These are phyloP conservation scores for Aspergillus leporis DNA, from an alignment of 495 filamentous ascomycete genomes.

Conservation along the genomic window DNA sequence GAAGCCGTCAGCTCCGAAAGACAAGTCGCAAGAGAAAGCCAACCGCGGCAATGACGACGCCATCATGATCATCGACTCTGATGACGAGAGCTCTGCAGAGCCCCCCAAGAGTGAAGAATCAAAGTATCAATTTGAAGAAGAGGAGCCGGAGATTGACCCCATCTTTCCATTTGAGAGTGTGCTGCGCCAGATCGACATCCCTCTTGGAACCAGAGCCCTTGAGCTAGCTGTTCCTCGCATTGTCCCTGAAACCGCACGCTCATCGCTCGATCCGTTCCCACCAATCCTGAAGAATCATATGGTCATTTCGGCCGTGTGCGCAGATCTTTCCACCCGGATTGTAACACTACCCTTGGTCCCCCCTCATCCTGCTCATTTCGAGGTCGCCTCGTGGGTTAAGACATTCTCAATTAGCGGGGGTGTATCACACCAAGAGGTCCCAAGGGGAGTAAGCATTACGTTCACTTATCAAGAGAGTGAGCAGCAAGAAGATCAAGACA, in stretches of 20 bases:
- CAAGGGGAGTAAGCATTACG: slow-evolving; percentile 66
- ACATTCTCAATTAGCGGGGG: slow-evolving; percentile 52
- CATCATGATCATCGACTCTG: slow-evolving; percentile 78
- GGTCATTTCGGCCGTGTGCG: slow-evolving; percentile 69
- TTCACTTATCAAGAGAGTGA: slow-evolving; percentile 52
- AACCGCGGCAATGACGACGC: slow-evolving; percentile 52
- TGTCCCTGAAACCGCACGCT: slow-evolving; percentile 44
- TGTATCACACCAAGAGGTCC: slow-evolving; percentile 58
- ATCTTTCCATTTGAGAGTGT: slow-evolving; percentile 55
- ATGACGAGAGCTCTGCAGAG: slow-evolving; percentile 63
- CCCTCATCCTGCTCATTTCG: slow-evolving; percentile 57
- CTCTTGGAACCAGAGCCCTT: slow-evolving; percentile 61
- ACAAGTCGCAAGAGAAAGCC: slow-evolving; percentile 30
- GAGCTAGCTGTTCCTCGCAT: slow-evolving; percentile 61
- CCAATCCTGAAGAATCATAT: slow-evolving; percentile 62
- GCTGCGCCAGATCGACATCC: slow-evolving; percentile 66
- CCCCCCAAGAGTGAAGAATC: slow-evolving; percentile 31
- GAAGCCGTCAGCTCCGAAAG: slow-evolving; percentile 23
- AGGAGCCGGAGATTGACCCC: slow-evolving; percentile 61
- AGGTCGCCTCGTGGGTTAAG: slow-evolving; percentile 55
- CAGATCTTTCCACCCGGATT: slow-evolving; percentile 66
- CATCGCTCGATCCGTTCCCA: slow-evolving; percentile 57
- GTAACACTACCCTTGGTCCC: slow-evolving; percentile 73
- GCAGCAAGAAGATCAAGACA: slow-evolving; percentile 28
- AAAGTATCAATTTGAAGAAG: slow-evolving; percentile 51